Evolutionary conservation across 495 filamentous ascomycete genomes (phyloP), one percentile per base, ranked within the genome.

Genomic region (Aspergillus leporis): DNA sequence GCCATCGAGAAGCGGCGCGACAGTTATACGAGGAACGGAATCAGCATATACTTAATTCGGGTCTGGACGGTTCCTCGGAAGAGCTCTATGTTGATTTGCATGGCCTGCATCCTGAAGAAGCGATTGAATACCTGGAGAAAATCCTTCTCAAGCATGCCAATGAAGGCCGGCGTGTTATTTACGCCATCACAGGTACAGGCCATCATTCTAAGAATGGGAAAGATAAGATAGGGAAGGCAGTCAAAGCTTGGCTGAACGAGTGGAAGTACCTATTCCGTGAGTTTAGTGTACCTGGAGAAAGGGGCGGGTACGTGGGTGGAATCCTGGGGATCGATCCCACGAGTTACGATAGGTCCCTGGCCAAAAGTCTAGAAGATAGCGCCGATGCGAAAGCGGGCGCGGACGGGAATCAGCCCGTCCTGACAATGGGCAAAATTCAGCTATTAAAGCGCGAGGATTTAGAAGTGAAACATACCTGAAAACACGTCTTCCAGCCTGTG

Each of bases 151-250:
- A 94, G 67, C 92, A 97, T 60, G 80, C 76, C 8, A 67, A 83
- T 59, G 81, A 85, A 50, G 87, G 89, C 51, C 78, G 75, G 46
- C 81, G 82, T n/a, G 88, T 93, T 3, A 83, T 98, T 30, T 99
- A 98, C 65, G 93, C 92, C 48, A 98, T 98, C 66, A 96, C 92
- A 4, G 94, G 94, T 57, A 97, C 94, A 7, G 93, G 93, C 10
- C 95, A 99, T 66, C 95, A 98, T 69, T 96, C 91, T 63, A 98
- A 98, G 79, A 94, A 96, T 67, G 94, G 94, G 62, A 98, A 97
- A 72, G 95, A 99, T 70, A 99, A 99, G 74, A 89, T 99, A 30
- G 93, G 93, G 60, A 97, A 97, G 77, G 91, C 92, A 8, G 85
- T 99, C 61, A 87, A 93, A 53, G 82, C 78, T 45, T 99, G 95